Base-by-base conservation (phyloP, 2,329 filamentous ascomycete species). In the Helotiales sp. region DNA sequence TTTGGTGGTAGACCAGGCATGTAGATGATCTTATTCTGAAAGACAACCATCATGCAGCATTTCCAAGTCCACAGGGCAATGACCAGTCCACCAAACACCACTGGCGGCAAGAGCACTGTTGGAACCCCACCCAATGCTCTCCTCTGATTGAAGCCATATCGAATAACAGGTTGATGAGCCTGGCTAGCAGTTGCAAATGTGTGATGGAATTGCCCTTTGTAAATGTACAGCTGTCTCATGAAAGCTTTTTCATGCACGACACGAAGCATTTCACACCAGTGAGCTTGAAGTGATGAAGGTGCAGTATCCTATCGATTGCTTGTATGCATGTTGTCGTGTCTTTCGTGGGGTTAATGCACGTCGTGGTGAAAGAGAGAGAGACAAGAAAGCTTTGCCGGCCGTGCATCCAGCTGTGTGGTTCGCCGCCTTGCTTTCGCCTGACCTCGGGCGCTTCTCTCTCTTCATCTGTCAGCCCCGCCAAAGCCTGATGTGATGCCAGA, bases 21-120 rank as follows among this genome's bases (percentile, higher is more conserved):
- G 79, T 93, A 94, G 67, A 94, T 91, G 75, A 94, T 92, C 75
- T 90, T 90, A 75, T 94, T 92, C 79, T 94, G 92, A 76, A 93
- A 91, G 4, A 91, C 72, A 30, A 95, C 82, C 80, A 93, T 87
- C 88, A 93, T 91, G 62, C 88, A 78, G 75, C 91, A 93, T 75
- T 89, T 89, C 83, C 85, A 88, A 1, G 79, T 81, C 84, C 85
- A 94, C 15, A 94, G 80, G 3, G 84, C 84, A 20, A 91, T 73
- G 3, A 92, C 82, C 40, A 94, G 82, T 1, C 89, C 88, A 15
- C 82, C 77, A 74, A 93, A 93, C 50, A 92, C 81, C 6, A 85
- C 75, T 0, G 92, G 92, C 7, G 91, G 75, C 20, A 75, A 11
- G 8, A 76, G 62, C 32, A 73, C 45, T 7, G 67, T 65, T 4